These are phyloP conservation scores for Tricholomella constricta DNA, from an alignment of 768 basidiomycete genomes.

Conservation along the genomic window DNA sequence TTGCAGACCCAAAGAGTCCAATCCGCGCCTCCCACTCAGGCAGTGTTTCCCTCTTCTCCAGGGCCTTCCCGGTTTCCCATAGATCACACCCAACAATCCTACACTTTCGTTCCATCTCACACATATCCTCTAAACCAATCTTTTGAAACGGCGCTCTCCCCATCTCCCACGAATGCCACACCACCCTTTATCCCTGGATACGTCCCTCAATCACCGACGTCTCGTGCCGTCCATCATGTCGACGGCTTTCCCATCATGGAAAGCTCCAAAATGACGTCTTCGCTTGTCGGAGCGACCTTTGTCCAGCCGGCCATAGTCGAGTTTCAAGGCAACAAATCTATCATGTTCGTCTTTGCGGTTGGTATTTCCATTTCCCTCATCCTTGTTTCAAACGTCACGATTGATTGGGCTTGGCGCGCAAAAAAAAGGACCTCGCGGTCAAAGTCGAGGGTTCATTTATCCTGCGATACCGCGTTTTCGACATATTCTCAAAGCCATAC, in stretches of 20 bases:
- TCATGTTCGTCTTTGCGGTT: constrained; percentile 69
- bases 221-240: constrained; percentile 44
- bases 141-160: not conserved
- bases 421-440: constrained; percentile 77
- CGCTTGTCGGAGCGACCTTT: constrained; percentile 63
- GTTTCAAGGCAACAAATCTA: constrained; percentile 53
- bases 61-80: constrained; percentile 1
- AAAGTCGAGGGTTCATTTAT: constrained; percentile 67
- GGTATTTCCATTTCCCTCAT: constrained; percentile 21
- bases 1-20: constrained; percentile 2
- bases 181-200: constrained; percentile 1
- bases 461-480: constrained; percentile 66
- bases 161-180: constrained; percentile 10
- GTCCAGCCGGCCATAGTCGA: constrained; percentile 57
- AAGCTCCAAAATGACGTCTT: constrained; percentile 49
- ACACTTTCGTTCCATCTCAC: constrained; percentile 12
- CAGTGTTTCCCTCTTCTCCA: constrained; percentile 13
- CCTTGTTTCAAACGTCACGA: not conserved
- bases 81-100: constrained; percentile 6
- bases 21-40: constrained; percentile 17
- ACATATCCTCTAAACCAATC: constrained; percentile 1
- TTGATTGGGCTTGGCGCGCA: not conserved
- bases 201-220: constrained; percentile 8
- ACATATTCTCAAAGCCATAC: constrained; percentile 48
- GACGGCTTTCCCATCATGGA: constrained; percentile 47